Evolutionary conservation across 441 rosid species (phyloP).

Genomic region (Arabidopsis lyrata): DNA sequence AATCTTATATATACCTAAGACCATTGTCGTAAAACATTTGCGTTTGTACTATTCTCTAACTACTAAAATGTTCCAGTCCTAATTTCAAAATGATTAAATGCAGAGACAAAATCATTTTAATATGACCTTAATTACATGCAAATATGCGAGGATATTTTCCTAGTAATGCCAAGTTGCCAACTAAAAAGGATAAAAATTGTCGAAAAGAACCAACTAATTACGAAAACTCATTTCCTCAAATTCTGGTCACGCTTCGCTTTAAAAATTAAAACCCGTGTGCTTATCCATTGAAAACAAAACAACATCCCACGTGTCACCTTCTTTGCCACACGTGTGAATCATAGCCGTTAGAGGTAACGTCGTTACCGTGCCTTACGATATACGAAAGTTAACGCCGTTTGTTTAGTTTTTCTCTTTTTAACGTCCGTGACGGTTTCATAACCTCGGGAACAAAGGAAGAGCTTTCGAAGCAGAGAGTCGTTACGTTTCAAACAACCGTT

Average conservation of each 20-base stretch:
- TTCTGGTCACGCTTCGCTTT: conserved; percentile 32
- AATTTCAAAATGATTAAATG: not conserved
- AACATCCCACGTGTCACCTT: conserved; percentile 39
- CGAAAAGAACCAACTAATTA: too few species aligned
- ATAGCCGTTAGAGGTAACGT: conserved; percentile 33
- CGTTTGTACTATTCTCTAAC: not conserved
- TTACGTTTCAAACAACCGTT: conserved; percentile 34
- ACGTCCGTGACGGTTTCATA: conserved; percentile 41
- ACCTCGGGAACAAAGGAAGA: conserved; percentile 28
- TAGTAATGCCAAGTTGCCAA: not conserved
- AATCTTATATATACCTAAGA: too few species aligned
- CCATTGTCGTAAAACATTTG: too few species aligned
- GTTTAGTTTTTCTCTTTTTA: not conserved
- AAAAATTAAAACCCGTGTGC: conserved; percentile 43
- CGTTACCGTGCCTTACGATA: conserved; percentile 23
- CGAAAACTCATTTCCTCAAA: conserved; percentile 23
- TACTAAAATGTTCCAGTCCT: not conserved
- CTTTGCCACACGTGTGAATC: conserved; percentile 43
- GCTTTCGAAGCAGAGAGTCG: conserved; percentile 37
- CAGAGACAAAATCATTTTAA: not conserved
- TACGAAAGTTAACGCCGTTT: conserved; percentile 35
- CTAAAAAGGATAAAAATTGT: not conserved
- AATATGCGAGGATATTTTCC: not conserved
- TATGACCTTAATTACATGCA: not conserved
- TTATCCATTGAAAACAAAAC: conserved; percentile 33